Conservation (phyloP, 768 basidiomycete genomes). For the Lentinus tigrinus region DNA sequence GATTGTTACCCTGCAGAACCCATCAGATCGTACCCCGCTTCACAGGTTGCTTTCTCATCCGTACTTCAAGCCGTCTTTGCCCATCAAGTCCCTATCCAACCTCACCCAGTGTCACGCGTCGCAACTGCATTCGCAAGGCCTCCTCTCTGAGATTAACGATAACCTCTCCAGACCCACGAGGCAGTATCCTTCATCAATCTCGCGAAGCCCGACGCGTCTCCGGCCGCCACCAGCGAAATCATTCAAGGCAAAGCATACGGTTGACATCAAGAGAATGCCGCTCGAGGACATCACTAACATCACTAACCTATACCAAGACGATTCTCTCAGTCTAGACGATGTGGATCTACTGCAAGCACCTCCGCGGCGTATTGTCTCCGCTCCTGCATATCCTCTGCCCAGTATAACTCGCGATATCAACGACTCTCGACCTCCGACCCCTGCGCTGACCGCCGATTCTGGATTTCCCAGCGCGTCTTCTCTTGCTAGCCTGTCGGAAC, state of each 20-base stretch:
- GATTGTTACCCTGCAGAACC: slow-evolving; percentile 21
- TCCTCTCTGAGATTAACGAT: background rate
- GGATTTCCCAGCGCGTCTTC: background rate
- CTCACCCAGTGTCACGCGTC: background rate
- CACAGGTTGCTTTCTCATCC: slow-evolving; percentile 30
- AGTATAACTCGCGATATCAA: background rate
- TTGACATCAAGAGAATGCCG: background rate
- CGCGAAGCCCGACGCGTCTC: background rate
- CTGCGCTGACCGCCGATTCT: background rate
- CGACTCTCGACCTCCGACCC: background rate
- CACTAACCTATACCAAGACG: slow-evolving; percentile 4
- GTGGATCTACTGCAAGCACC: background rate
- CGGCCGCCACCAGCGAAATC: background rate
- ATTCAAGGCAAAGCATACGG: background rate
- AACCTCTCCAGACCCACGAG: background rate
- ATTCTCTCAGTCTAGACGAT: background rate
- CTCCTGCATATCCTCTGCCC: background rate
- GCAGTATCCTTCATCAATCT: slow-evolving; percentile 8
- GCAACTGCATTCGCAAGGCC: too few relatives aligned
- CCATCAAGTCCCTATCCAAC: slow-evolving; percentile 9
- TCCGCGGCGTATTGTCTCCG: background rate
- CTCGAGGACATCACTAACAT: slow-evolving; percentile 15
- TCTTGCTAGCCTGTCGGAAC: background rate
- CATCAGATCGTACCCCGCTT: slow-evolving; percentile 29
- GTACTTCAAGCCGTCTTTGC: slow-evolving; percentile 29